These are phyloP conservation scores for Castanopsis chinensis DNA, from an alignment of 306 rosid genomes.

Conservation along the genomic window DNA sequence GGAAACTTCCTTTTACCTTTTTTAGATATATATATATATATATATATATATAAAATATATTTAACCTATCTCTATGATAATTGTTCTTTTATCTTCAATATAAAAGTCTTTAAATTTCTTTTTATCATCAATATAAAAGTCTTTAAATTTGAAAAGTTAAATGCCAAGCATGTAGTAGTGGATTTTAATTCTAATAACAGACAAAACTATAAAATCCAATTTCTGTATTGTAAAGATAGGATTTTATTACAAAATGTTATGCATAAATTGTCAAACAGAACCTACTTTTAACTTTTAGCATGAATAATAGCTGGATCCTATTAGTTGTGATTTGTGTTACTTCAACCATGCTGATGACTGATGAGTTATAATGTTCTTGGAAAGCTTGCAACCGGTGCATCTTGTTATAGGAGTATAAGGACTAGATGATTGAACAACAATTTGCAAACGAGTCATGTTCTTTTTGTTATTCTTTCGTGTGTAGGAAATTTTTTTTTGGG, in stretches of 20 bases:
- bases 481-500: not conserved
- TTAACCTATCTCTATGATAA: too few relatives aligned
- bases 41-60: constrained; percentile 10
- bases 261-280: not conserved
- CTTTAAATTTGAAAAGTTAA: too few relatives aligned
- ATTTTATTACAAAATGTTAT: not conserved
- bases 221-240: not conserved
- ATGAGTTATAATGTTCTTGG: not conserved
- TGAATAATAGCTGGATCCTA: constrained; percentile 26
- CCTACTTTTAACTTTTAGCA: not conserved
- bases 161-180: constrained; percentile 7
- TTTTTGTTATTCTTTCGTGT: not conserved
- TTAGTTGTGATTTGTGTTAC: constrained; percentile 4
- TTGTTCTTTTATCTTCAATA: too few relatives aligned
- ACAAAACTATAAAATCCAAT: not conserved
- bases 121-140: too few relatives aligned
- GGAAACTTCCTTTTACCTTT: too few relatives aligned
- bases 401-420: too few relatives aligned
- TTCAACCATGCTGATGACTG: constrained; percentile 1
- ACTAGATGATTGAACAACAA: not conserved
- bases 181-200: too few relatives aligned
- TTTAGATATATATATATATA: too few relatives aligned
- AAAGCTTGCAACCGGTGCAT: not conserved
- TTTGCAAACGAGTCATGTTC: not conserved
- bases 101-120: too few relatives aligned